These are phyloP conservation scores for Larix kaempferi DNA, from an alignment of 75 land plant species.

Conservation along the genomic window DNA sequence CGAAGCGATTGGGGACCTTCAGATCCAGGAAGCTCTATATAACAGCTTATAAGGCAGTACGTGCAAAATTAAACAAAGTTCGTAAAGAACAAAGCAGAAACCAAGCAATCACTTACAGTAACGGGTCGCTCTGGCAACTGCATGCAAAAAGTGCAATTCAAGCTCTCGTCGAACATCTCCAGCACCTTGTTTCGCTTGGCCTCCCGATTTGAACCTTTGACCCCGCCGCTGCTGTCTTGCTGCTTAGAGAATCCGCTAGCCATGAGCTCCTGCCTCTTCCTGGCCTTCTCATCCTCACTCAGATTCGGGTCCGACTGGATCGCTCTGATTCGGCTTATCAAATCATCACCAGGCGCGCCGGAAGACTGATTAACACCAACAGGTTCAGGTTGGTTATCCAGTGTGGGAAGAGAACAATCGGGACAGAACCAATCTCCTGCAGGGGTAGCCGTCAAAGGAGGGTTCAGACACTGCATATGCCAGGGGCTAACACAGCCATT, in stretches of 20 bases:
- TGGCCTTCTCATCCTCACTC: conserved; percentile 71
- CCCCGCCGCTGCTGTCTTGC: not conserved
- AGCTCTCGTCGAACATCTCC: conserved; percentile 45
- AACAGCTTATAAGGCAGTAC: too few species aligned
- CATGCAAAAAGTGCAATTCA: conserved; percentile 70
- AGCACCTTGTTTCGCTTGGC: conserved; percentile 21
- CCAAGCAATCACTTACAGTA: conserved; percentile 35
- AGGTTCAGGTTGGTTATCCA: not conserved
- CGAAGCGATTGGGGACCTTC: too few species aligned
- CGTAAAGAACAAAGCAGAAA: too few species aligned
- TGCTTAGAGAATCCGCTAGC: conserved; percentile 17
- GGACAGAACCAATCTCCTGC: conserved; percentile 67
- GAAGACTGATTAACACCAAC: not conserved
- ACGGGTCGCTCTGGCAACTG: conserved; percentile 76
- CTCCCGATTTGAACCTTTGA: conserved; percentile 9
- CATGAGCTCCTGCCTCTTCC: conserved; percentile 62
- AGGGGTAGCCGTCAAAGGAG: conserved; percentile 43
- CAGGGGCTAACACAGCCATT: conserved; percentile 71
- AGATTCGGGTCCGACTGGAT: conserved; percentile 66
- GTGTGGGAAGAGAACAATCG: conserved; percentile 45
- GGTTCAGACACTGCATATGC: conserved; percentile 68
- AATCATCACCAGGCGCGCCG: conserved; percentile 2
- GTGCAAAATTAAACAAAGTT: too few species aligned
- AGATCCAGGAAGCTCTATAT: too few species aligned
- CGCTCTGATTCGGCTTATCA: conserved; percentile 57